These are phyloP conservation scores for Larix kaempferi DNA, from an alignment of 75 land plant species.

Conservation along the genomic window DNA sequence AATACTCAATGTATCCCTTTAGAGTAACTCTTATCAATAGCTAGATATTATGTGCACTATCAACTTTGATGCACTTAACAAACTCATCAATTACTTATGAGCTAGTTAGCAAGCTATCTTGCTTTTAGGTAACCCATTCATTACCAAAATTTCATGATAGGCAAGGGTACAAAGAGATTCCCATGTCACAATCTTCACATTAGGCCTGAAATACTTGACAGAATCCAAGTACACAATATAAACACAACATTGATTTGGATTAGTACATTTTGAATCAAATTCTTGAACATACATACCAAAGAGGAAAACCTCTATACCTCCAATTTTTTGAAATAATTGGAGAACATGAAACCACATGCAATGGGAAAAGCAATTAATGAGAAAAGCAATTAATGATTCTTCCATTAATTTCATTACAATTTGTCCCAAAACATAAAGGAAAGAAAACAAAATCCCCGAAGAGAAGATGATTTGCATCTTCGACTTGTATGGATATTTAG, in stretches of 20 bases:
- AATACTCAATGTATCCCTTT: too few relatives aligned
- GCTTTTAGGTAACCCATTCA: too few relatives aligned
- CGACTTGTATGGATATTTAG: constrained; percentile 87
- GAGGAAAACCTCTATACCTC: constrained; percentile 97
- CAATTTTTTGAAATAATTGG: constrained; percentile 92
- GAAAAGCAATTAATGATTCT: too few relatives aligned
- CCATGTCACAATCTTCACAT: constrained; percentile 69
- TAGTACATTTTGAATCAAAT: constrained; percentile 75
- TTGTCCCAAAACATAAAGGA: too few relatives aligned
- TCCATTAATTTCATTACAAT: background rate
- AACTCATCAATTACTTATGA: too few relatives aligned
- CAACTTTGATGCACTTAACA: too few relatives aligned
- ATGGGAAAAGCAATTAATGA: too few relatives aligned
- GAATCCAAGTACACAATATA: constrained; percentile 94
- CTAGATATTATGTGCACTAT: too few relatives aligned
- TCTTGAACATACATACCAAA: constrained; percentile 99
- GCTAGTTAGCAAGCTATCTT: too few relatives aligned
- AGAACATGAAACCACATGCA: constrained; percentile 55
- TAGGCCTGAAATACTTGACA: constrained; percentile 96
- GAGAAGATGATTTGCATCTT: constrained; percentile 23
- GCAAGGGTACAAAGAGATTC: constrained; percentile 97
- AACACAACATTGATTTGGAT: constrained; percentile 90
- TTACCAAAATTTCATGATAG: constrained; percentile 96
- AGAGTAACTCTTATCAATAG: too few relatives aligned
- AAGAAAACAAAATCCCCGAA: too few relatives aligned